Conservation (phyloP, 2,329 filamentous ascomycete species). For the Trichoderma lentiforme region DNA sequence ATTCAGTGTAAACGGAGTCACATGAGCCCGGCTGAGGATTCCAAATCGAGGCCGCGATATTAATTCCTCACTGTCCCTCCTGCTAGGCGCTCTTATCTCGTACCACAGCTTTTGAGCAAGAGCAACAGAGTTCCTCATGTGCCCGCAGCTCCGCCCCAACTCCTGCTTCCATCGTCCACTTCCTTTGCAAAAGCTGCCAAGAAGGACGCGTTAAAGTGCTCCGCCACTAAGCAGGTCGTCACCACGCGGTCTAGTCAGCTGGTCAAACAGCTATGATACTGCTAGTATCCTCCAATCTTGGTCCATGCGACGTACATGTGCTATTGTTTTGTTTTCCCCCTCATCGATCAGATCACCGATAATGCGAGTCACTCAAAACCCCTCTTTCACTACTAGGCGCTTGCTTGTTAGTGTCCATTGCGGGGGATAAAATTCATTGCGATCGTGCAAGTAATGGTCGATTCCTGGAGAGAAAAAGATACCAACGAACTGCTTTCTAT, state of each 20-base stretch:
- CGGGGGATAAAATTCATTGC: neutral
- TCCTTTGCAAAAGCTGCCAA: neutral
- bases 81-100: neutral
- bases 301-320: neutral
- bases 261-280: neutral
- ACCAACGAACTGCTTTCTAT: neutral
- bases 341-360: neutral
- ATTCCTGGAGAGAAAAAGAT: neutral
- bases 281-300: neutral
- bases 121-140: neutral
- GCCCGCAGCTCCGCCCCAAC: constrained; percentile 1
- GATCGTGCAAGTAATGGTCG: neutral
- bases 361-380: neutral
- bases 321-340: neutral
- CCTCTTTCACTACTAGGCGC: constrained; percentile 1
- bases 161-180: neutral
- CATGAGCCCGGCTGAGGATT: neutral
- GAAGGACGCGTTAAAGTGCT: neutral
- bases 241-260: constrained; percentile 8
- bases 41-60: neutral
- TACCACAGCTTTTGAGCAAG: neutral
- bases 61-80: neutral
- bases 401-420: neutral
- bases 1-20: neutral
- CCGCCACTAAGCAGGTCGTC: neutral